Conservation (phyloP, 192 early-diverging fungal genomes). For the Rhizophagus prolifer region DNA sequence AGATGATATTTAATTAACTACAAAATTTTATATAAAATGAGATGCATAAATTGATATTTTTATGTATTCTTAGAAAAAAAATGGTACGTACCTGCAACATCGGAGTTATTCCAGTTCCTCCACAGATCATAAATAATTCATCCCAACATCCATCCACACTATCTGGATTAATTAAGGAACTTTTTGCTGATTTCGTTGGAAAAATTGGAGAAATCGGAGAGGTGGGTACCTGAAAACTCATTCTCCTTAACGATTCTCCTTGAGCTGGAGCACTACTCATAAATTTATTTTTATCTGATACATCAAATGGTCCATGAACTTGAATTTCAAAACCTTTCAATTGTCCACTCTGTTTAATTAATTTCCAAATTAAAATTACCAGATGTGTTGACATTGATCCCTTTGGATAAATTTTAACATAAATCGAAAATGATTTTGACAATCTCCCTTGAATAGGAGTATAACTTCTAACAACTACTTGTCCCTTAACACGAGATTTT, state of each 20-base stretch:
- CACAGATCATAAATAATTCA: slow-evolving; percentile 27
- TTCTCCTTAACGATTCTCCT: neutral
- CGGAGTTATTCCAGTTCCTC: slow-evolving; percentile 28
- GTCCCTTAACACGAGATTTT: slow-evolving; percentile 22
- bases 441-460: slow-evolving; percentile 25
- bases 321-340: slow-evolving; percentile 24
- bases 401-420: slow-evolving; percentile 28
- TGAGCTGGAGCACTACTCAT: neutral
- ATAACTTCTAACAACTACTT: slow-evolving; percentile 22
- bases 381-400: slow-evolving; percentile 22
- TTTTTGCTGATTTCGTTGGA: neutral
- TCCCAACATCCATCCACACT: slow-evolving; percentile 27
- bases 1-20: slow-evolving; percentile 24
- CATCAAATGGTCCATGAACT: slow-evolving; percentile 28
- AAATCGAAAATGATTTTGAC: slow-evolving; percentile 17
- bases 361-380: neutral
- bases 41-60: no score
- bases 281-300: neutral
- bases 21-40: neutral
- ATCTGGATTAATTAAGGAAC: slow-evolving; percentile 22
- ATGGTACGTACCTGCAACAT: slow-evolving; percentile 9
- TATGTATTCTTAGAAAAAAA: neutral
- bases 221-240: neutral
- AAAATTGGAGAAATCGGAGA: neutral
- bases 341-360: neutral